A percentile compares a stretch with the other conserved stretches of the same genome.
phyloP scores from a whole-genome alignment of 345 rosid species.

The Dipteronia sinensis region DNA sequence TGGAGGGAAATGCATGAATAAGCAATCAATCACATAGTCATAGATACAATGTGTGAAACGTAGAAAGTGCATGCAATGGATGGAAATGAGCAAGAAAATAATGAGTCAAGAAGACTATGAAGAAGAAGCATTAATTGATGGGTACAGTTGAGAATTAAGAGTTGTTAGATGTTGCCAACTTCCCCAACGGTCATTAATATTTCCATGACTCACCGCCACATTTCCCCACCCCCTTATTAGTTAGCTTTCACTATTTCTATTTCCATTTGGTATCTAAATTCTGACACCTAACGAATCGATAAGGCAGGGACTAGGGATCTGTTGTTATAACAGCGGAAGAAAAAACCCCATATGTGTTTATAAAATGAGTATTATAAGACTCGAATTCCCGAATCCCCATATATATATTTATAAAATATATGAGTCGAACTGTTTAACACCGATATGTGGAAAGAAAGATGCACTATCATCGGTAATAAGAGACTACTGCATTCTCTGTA shows the following conservation, averaged over 20 bases:
- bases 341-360: too few relatives aligned
- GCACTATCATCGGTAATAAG: too few relatives aligned
- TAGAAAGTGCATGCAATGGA: conserved; percentile 15
- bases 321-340: too few relatives aligned
- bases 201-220: conserved; percentile 9
- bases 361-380: too few relatives aligned
- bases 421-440: too few relatives aligned
- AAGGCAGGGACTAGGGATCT: too few relatives aligned
- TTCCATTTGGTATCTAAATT: too few relatives aligned
- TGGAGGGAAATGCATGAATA: conserved; percentile 28
- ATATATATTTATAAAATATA: too few relatives aligned
- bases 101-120: background rate
- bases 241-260: background rate
- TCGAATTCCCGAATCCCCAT: too few relatives aligned
- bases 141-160: conserved; percentile 33
- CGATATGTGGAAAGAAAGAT: too few relatives aligned
- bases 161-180: conserved; percentile 30
- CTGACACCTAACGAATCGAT: too few relatives aligned
- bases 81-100: conserved; percentile 3
- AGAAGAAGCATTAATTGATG: conserved; percentile 29
- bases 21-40: background rate
- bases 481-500: too few relatives aligned
- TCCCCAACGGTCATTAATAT: conserved; percentile 47
- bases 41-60: conserved; percentile 1
- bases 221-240: background rate